Evolutionary conservation across 2,329 filamentous ascomycete genomes (phyloP).

Genomic region (Diaporthe sp.): DNA sequence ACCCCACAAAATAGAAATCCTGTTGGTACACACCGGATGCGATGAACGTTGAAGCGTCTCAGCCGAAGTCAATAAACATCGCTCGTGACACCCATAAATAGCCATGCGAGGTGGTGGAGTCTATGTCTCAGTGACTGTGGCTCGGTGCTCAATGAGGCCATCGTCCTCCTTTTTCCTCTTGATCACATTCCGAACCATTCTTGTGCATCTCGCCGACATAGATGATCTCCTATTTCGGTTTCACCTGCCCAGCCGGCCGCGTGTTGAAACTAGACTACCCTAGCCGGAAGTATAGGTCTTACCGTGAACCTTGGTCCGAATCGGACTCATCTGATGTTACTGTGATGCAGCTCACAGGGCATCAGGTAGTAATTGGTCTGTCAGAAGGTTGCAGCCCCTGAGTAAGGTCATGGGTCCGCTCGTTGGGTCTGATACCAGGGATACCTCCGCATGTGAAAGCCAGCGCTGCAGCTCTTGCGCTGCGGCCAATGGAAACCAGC

Average conservation of each 20-base stretch:
- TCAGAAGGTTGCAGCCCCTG: slow-evolving; percentile 9
- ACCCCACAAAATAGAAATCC: not conserved
- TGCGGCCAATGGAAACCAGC: not conserved
- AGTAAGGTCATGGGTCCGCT: slow-evolving; percentile 19
- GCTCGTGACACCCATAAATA: not conserved
- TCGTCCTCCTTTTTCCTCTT: not conserved
- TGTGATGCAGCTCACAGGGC: slow-evolving; percentile 9
- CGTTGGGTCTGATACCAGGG: not conserved
- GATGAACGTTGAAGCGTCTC: too few relatives aligned
- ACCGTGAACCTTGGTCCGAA: slow-evolving; percentile 13
- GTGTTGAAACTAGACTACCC: slow-evolving; percentile 21
- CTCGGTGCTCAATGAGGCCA: not conserved
- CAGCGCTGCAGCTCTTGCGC: not conserved
- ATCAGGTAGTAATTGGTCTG: slow-evolving; percentile 5
- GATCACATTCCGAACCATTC: not conserved
- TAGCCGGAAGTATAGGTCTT: slow-evolving; percentile 1
- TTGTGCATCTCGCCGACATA: not conserved
- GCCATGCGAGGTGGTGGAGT: not conserved
- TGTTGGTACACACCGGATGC: not conserved
- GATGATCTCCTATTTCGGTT: not conserved
- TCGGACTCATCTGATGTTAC: slow-evolving; percentile 25
- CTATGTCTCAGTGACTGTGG: not conserved
- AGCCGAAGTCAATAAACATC: too few relatives aligned
- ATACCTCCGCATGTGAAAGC: slow-evolving; percentile 9
- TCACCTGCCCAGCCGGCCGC: slow-evolving; percentile 13